Conservation (phyloP, 495 filamentous ascomycete genomes). For the Barbatosphaeria neglecta region DNA sequence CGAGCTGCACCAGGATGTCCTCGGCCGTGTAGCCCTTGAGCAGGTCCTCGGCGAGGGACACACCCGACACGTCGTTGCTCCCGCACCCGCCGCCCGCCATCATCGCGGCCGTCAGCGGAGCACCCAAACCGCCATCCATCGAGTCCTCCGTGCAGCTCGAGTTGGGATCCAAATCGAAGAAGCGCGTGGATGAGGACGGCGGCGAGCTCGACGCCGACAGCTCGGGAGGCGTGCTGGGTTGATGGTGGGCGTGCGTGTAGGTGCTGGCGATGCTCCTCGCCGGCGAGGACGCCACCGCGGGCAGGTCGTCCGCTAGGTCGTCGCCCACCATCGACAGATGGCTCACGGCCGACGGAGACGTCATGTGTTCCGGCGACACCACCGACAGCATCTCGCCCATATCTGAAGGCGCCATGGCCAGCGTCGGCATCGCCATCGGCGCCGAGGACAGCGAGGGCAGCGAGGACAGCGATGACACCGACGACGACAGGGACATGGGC, state of each 20-base stretch:
- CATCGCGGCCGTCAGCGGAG: slow-evolving; percentile 15
- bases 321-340: slow-evolving; percentile 5
- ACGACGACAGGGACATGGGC: too few relatives aligned
- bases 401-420: slow-evolving; percentile 13
- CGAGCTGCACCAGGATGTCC: slow-evolving; percentile 22
- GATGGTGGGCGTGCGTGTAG: slow-evolving; percentile 11
- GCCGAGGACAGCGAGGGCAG: too few relatives aligned
- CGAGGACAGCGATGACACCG: too few relatives aligned
- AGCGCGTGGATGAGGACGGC: slow-evolving; percentile 23
- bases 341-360: slow-evolving; percentile 23
- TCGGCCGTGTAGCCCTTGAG: slow-evolving; percentile 18
- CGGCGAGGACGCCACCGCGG: slow-evolving; percentile 30
- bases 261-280: slow-evolving; percentile 28
- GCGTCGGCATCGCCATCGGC: slow-evolving; percentile 26
- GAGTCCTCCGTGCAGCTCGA: slow-evolving; percentile 16
- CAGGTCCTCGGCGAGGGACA: slow-evolving; percentile 11
- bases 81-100: slow-evolving; percentile 9
- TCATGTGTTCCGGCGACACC: slow-evolving; percentile 13
- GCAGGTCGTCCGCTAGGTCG: slow-evolving; percentile 11
- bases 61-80: slow-evolving; percentile 5
- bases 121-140: slow-evolving; percentile 17
- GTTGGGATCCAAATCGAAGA: slow-evolving; percentile 30
- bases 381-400: slow-evolving; percentile 25
- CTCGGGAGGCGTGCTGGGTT: slow-evolving; percentile 15
- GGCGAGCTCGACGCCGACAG: slow-evolving; percentile 36